phyloP scores from a whole-genome alignment of 805 yeast genomes.

The Candida pseudofarinosa region DNA sequence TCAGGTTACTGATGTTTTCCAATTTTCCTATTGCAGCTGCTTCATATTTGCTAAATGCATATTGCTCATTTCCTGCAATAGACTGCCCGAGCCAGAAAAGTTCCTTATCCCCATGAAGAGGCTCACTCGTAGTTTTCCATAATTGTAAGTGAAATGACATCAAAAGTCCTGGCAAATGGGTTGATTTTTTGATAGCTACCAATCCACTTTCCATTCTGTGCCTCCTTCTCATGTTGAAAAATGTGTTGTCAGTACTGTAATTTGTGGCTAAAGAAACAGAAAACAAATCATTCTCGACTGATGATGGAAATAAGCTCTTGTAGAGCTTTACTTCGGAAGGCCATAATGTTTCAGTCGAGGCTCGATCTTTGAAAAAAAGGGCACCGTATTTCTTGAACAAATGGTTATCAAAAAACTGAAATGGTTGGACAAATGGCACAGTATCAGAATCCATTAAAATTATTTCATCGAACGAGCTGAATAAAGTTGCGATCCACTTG shows the following conservation, averaged over 20 bases:
- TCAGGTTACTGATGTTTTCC: conserved; percentile 3
- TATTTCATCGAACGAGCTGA: conserved; percentile 17
- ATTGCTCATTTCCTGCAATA: conserved; percentile 16
- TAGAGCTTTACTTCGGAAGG: neutral
- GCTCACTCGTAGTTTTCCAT: conserved; percentile 21
- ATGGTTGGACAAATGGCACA: conserved; percentile 11
- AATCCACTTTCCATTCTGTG: conserved; percentile 33
- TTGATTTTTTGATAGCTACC: conserved; percentile 22
- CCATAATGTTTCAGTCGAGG: neutral
- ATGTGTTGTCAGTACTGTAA: conserved; percentile 4
- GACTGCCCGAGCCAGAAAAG: conserved; percentile 28
- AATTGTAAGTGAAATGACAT: conserved; percentile 14
- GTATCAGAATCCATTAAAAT: conserved; percentile 18
- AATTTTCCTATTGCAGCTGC: conserved; percentile 21
- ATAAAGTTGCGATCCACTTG: conserved; percentile 15
- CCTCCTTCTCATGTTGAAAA: conserved; percentile 19
- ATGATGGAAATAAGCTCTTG: neutral
- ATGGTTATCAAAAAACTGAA: conserved; percentile 12
- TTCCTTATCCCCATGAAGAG: conserved; percentile 25
- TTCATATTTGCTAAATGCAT: conserved; percentile 14
- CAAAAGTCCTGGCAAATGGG: conserved; percentile 19
- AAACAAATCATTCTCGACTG: neutral
- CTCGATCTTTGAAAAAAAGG: conserved; percentile 11
- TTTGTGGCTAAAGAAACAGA: neutral
- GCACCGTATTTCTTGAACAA: conserved; percentile 20